phyloP scores from a whole-genome alignment of 179 eudicot species.

The Vitellaria paradoxa region DNA sequence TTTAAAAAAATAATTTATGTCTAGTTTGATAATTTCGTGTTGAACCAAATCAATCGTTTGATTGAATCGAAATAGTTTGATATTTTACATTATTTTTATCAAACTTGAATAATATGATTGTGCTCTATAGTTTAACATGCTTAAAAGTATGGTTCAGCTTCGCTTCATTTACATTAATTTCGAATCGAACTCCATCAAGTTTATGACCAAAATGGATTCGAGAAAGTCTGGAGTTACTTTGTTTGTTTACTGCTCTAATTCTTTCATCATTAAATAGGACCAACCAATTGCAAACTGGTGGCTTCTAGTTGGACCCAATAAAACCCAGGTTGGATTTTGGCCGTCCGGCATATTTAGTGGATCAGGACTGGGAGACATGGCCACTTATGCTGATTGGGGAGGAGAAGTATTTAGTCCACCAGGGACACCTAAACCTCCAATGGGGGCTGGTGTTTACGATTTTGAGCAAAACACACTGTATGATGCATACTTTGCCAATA shows the following conservation, averaged over 20 bases:
- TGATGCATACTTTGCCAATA: not conserved
- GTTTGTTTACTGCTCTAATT: not conserved
- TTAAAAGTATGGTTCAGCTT: too few species aligned
- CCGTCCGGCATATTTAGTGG: not conserved
- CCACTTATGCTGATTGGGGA: slow-evolving; percentile 6
- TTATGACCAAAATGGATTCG: too few species aligned
- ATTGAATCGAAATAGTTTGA: too few species aligned
- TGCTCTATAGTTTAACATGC: too few species aligned
- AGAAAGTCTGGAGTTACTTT: not conserved
- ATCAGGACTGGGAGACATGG: not conserved
- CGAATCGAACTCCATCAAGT: too few species aligned
- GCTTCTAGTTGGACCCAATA: not conserved
- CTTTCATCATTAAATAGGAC: not conserved
- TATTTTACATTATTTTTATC: too few species aligned
- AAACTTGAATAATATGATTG: too few species aligned
- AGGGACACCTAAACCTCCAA: not conserved
- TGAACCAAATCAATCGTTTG: too few species aligned
- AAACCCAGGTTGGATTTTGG: slow-evolving; percentile 4
- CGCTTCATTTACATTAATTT: too few species aligned
- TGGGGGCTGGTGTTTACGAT: not conserved
- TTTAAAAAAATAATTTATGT: too few species aligned
- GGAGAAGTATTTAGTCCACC: slow-evolving; percentile 9
- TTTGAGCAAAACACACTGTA: not conserved
- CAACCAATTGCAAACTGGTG: not conserved
- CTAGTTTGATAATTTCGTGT: too few species aligned